These are phyloP conservation scores for Paramecium octaurelia DNA, from an alignment of 73 alveolate genomes.

Conservation along the genomic window DNA sequence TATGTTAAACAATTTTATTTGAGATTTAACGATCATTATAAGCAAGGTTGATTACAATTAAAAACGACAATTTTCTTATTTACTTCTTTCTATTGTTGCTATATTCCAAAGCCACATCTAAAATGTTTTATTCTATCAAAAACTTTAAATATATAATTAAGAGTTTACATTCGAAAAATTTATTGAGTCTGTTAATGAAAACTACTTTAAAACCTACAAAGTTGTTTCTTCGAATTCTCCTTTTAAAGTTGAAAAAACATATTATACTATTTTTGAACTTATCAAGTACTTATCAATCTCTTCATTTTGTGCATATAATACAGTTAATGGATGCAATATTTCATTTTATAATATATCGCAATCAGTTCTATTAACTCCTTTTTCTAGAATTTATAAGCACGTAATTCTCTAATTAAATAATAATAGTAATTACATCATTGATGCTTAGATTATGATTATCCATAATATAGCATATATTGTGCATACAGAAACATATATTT, in stretches of 20 bases:
- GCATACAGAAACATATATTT: neutral
- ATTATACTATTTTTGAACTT: neutral
- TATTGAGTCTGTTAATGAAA: neutral
- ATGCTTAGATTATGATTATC: neutral
- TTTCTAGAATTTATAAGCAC: neutral
- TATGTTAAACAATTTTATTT: neutral
- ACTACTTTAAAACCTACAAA: neutral
- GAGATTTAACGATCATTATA: neutral
- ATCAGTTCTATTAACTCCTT: neutral
- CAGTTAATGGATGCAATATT: neutral
- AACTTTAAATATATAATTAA: neutral
- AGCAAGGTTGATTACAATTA: neutral
- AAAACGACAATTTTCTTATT: neutral
- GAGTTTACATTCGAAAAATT: neutral
- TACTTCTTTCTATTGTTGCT: neutral
- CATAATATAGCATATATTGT: neutral
- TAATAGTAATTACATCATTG: neutral
- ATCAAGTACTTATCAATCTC: neutral
- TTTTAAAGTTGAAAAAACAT: neutral
- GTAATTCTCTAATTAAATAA: neutral
- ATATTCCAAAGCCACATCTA: neutral
- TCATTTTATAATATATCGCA: neutral
- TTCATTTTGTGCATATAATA: neutral
- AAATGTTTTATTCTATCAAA: neutral
- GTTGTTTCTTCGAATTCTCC: neutral